Base-by-base conservation (phyloP, 768 basidiomycete genomes). In the Tulasnella sp. region DNA sequence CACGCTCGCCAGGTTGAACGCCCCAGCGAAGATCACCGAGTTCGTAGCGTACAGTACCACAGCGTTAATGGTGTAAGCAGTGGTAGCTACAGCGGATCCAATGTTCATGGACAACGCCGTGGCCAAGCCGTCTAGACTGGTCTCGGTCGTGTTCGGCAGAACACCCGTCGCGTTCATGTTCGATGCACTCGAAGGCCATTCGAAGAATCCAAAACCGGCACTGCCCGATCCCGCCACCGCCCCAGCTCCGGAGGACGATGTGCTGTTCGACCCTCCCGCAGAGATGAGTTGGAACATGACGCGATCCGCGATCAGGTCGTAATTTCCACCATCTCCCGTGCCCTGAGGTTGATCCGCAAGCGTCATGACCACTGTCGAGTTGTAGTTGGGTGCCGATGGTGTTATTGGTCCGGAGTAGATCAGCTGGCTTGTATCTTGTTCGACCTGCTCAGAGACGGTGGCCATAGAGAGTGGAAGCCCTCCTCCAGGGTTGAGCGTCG, bases 361-460 rank as follows among this genome's bases (percentile, higher is more conserved):
- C 4, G 79, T 76, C 79, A 97, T 83, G 4, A 77, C 77, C 63
- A 98, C 76, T 0, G 84, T 87, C 21, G 81, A 79, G 29, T 80
- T 80, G 69, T 92, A 94, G 49, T 78, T 68, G 4, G 80, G 74
- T 2, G 84, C 79, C 0, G 85, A 78, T 4, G 88, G 85, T n/a
- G 84, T 74, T 49, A 98, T 77, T 9, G 85, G 83, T 3, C 96
- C 96, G 46, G 75, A 80, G 71, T 96, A 99, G 51, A 99, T 73
- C 9, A 77, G 70, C 17, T 75, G 71, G 3, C 72, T 69, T n/a
- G 72, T 71, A 66, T 98, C 91, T 0, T 76, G 70, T 8, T 73
- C 68, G 52, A 84, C 86, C 63, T 79, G 78, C 68, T 98, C 87
- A 0, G 83, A 81, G 30, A 97, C 71, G 3, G 77, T 82, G n/a